Base-by-base conservation (phyloP, 495 filamentous ascomycete genomes). In the Annulohypoxylon nitens region DNA sequence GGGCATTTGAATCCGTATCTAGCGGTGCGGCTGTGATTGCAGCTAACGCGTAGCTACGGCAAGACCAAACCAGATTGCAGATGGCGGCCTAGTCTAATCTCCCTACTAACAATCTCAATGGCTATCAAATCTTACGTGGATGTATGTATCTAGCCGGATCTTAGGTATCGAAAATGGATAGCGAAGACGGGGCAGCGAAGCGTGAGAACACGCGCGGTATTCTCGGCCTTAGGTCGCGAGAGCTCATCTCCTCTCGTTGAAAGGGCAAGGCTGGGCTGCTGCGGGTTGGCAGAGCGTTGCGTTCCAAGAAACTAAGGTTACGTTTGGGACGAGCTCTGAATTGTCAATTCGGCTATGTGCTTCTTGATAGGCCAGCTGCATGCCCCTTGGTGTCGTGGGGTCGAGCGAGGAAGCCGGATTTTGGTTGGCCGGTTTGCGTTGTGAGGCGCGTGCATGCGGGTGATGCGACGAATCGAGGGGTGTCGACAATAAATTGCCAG, bases 341-440 rank as follows among this genome's bases (percentile, higher is more conserved):
- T 18, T 63, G 45, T 57, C 64, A 50, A 67, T 67, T 66, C 64
- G 48, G 41, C 67, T 41, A 34, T 16, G 16, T 25, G 61, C 36
- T 55, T 54, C 54, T 47, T 74, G 71, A 74, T 74, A 74, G 71
- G 71, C 61, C 51, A 33, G 61, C 61, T 69, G 70, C 71, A 69
- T 54, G 60, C 66, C 57, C 61, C 71, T 62, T 69, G 68, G 26
- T 57, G 51, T 64, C 64, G 59, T 65, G 70, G 70, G 70, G 65
- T 65, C 36, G 60, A 25, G 26, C 43, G 33, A 43, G 25, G 34
- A 59, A 53, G 14, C 51, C 61, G 36, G 66, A 48, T 50, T 61
- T 10, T 45, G 60, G 65, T 69, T 74, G 71, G 71, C 26, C 65
- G 39, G 16, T 53, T 18, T 39, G 33, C 11, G 50, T 69, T 65